Evolutionary conservation across 257 asterid genomes (phyloP), one percentile per base, ranked within the genome.

Genomic region (Ophiorrhiza pumila): DNA sequence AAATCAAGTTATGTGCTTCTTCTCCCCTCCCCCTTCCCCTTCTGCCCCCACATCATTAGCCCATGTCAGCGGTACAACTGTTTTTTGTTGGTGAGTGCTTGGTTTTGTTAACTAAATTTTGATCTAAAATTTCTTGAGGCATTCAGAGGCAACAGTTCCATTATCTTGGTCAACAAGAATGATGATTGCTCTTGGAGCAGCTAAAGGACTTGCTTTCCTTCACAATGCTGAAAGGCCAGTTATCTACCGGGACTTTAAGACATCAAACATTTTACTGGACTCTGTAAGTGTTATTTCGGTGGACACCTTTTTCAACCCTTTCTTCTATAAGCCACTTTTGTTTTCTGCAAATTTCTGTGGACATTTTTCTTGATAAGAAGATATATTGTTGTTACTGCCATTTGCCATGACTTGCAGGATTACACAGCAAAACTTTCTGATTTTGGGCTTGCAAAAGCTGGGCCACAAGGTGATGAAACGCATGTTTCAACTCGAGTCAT

Each of bases 381-480:
- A 73, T 45, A 41, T 46, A 50, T 49, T 15, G 12, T 70, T 71
- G 58, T 37, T 72, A 55, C 31, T 20, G 15, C 34, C 39, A 14
- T 41, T 62, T n/a, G 42, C 71, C 50, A 39, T 75, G 73, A 55
- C 61, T 78, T 80, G 80, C 92, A 93, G 98, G 99, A 95, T 85
- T 95, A 95, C 81, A 85, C 88, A 47, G 97, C 99, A 47, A 95
- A 95, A 76, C 91, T 95, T 73, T 95, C 99, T 76, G 99, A 95
- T 89, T 95, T 95, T 76, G 99, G 99, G 81, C 98, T 95, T 81
- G 99, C 99, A 70, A 95, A 92, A 83, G 98, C 98, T 65, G 99
- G 99, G 81, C 99, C 99, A 7, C 96, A 92, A 81, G 99, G 99
- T 68, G 98, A 95, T 73, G 99, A 92, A 86, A 95, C 99, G 56